A percentile compares a stretch with the other conserved stretches of the same genome.
Evolutionary conservation across 345 rosid genomes (phyloP).

Genomic region (Populus ilicifolia): DNA sequence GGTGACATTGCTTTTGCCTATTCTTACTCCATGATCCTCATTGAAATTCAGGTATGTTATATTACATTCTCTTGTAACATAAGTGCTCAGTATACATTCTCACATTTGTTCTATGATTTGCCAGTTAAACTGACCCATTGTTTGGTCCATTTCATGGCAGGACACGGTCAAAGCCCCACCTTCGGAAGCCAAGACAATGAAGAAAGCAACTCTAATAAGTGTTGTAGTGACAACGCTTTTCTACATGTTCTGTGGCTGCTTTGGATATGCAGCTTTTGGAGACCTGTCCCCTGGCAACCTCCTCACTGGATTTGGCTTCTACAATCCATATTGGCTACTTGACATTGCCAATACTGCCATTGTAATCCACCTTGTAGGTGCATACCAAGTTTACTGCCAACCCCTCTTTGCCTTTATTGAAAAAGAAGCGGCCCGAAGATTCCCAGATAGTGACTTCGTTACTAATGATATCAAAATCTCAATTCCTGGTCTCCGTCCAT

Average conservation of each 20-base stretch:
- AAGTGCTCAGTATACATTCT: not conserved
- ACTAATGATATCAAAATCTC: slow-evolving; percentile 50
- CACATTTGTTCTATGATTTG: not conserved
- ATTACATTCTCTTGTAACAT: not conserved
- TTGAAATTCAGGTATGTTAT: slow-evolving; percentile 70
- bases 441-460: slow-evolving; percentile 58
- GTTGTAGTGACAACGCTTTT: slow-evolving; percentile 70
- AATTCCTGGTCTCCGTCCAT: slow-evolving; percentile 41
- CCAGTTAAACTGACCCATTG: not conserved
- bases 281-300: slow-evolving; percentile 73
- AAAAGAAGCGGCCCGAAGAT: slow-evolving; percentile 39
- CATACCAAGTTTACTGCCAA: slow-evolving; percentile 90
- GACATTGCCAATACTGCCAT: slow-evolving; percentile 85
- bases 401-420: slow-evolving; percentile 80
- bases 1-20: slow-evolving; percentile 93
- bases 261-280: slow-evolving; percentile 89
- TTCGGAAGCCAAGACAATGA: slow-evolving; percentile 75
- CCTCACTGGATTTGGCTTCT: slow-evolving; percentile 73
- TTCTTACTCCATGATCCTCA: slow-evolving; percentile 70
- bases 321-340: slow-evolving; percentile 79
- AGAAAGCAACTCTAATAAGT: slow-evolving; percentile 64
- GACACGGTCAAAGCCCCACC: slow-evolving; percentile 64
- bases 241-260: slow-evolving; percentile 85
- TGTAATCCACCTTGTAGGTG: slow-evolving; percentile 75
- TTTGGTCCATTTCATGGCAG: slow-evolving; percentile 20